A percentile compares a stretch with the other conserved stretches of the same genome.
Evolutionary conservation across 2,329 filamentous ascomycete genomes (phyloP).

Genomic region (Aspergillus alliaceus): DNA sequence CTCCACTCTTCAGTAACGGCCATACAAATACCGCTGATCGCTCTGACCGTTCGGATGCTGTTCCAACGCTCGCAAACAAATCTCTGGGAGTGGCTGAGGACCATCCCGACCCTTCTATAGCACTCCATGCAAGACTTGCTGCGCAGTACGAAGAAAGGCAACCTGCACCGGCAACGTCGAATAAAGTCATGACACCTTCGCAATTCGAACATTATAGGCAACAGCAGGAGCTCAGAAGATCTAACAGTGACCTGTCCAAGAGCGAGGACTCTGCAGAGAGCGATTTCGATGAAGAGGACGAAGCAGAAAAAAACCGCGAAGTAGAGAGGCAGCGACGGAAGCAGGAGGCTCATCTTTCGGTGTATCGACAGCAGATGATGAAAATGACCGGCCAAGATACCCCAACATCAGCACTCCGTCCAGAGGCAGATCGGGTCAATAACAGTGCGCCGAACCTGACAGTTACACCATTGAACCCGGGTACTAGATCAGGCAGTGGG

Average conservation of each 20-base stretch:
- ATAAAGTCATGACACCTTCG: conserved; percentile 85
- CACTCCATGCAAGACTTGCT: conserved; percentile 46
- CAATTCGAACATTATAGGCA: conserved; percentile 80
- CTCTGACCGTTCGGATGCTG: conserved; percentile 8
- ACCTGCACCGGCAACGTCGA: conserved; percentile 44
- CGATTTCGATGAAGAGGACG: conserved; percentile 75
- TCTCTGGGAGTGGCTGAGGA: conserved; percentile 14
- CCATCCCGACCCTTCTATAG: conserved; percentile 34
- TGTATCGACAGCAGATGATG: conserved; percentile 95
- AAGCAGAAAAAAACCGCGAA: conserved; percentile 71
- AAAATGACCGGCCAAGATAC: conserved; percentile 79
- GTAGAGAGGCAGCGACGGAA: conserved; percentile 76
- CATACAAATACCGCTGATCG: conserved; percentile 9
- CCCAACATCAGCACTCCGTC: conserved; percentile 52
- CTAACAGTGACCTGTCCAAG: conserved; percentile 49
- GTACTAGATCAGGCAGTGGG: conserved; percentile 38
- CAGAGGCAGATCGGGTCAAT: conserved; percentile 55
- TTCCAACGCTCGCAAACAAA: conserved; percentile 15
- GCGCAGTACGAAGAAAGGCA: conserved; percentile 44
- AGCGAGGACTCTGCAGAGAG: conserved; percentile 59
- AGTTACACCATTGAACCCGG: conserved; percentile 37
- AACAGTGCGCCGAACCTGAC: conserved; percentile 64
- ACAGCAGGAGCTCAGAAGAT: conserved; percentile 67
- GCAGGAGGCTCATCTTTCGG: conserved; percentile 85
- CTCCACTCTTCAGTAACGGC: conserved; percentile 27